Base-by-base conservation (phyloP, 106 monocot species). In the Ottelia alismoides region DNA sequence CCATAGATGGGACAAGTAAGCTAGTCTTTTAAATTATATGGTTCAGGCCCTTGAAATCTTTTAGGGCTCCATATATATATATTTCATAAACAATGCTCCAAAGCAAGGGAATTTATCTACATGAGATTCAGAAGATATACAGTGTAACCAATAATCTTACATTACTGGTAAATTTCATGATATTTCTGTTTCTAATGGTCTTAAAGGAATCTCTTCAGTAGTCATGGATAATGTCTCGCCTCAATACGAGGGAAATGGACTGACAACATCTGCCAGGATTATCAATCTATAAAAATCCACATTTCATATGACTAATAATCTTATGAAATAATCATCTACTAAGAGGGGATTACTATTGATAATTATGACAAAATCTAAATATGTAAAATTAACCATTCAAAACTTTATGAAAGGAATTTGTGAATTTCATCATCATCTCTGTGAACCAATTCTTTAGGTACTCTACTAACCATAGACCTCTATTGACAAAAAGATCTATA, bases 31-130 rank as follows among this genome's bases (percentile, higher is more conserved):
- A 55, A 58, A 35, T 65, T 84, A 61, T 84, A 80, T 45, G 70
- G 28, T 51, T 75, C 84, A 45, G 80, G 71, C 49, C 87, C 79
- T 58, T 74, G 78, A 19, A 78, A 81, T 52, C 77, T 81, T 83
- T 32, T 84, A 80, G 44, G 80, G 84, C 20, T 91, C 91, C 31
- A 77, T 91, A 28, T 81, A 54, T 29, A 81, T n/a, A n/a, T n/a
- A n/a, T n/a, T n/a, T 78, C 59, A 66, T 76, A 23, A 78, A 61
- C n/a, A 73, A 66, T 60, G 72, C 67, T 5, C 31, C 72, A 28
- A 82, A 72, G 40, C 28, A 50, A 47, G 55, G 61, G 2, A 54
- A 35, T 50, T 73, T 31, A 45, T 45, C 73, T 52, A 18, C 51
- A n/a, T 56, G 68, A 52, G 73, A 60, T 55, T 22, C 56, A 29